Evolutionary conservation across 495 filamentous ascomycete genomes (phyloP), one percentile per base, ranked within the genome.

Genomic region (Annulohypoxylon moriforme): DNA sequence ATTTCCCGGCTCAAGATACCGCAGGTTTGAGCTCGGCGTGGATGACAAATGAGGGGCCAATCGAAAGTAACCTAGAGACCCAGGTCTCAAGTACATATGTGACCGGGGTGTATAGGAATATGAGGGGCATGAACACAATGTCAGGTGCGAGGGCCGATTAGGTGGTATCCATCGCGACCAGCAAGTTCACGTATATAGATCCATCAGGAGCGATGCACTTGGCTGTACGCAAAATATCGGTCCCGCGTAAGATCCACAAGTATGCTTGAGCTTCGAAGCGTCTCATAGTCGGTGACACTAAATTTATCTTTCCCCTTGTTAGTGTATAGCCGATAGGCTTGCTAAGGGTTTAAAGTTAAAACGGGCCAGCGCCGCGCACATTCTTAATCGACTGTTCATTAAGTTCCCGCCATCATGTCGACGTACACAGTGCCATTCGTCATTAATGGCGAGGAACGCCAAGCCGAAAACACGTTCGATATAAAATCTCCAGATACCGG

Each of bases 401-500:
- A 44, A 67, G 56, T 14, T 57, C 38, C 63, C 25, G 52, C 61
- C 47, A 61, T 52, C 16, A 78, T 78, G 76, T 58, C 71, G 2
- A 56, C 25, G 22, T 79, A 80, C 69, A 78, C 77, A 1, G 80
- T 92, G 20, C 93, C 93, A 40, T 89, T 96, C 72, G 84, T 90
- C 60, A 92, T 95, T 81, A 88, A 90, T 69, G 90, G 90, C 79
- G 83, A 91, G 76, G 89, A 92, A 61, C 79, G 88, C 58, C 81
- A 82, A 50, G 87, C 87, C 24, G 74, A 85, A 9, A 83, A 83
- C 55, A 89, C 86, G 16, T 95, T 93, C 81, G 83, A 89, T 46
- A 88, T 97, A 55, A 79, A 80, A 60, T 89, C 84, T 55, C 94
- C 94, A 6, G 80, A 82, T 4, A 89, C 89, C 4, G 86, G 86